Percentiles rank a stretch among this genome's conserved stretches.
Evolutionary conservation across 1,284 basidiomycete species (phyloP).

Genomic region (Ceratobasidium theobromae): DNA sequence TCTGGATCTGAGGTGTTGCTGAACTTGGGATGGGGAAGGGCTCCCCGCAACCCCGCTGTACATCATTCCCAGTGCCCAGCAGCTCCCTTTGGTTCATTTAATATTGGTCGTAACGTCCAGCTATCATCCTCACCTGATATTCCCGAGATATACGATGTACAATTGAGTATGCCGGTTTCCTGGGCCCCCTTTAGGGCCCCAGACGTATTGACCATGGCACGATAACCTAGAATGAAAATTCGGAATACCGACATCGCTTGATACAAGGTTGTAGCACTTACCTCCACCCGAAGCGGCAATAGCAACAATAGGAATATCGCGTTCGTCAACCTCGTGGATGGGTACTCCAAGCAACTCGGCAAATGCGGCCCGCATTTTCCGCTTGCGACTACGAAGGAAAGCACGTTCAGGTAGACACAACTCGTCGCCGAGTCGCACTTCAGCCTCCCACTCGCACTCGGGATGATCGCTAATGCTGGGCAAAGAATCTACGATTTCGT

Average conservation of each 20-base stretch:
- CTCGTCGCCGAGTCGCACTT: constrained; percentile 47
- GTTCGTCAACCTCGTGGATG: constrained; percentile 45
- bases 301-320: constrained; percentile 48
- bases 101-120: neutral
- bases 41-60: constrained; percentile 47
- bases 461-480: constrained; percentile 44
- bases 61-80: constrained; percentile 47
- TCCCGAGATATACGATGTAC: constrained; percentile 45
- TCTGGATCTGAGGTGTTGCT: constrained; percentile 44
- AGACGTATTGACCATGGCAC: constrained; percentile 49
- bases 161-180: constrained; percentile 44
- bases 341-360: constrained; percentile 45
- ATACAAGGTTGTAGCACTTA: constrained; percentile 27
- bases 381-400: constrained; percentile 44
- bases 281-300: constrained; percentile 50
- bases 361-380: constrained; percentile 44
- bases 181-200: constrained; percentile 46
- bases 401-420: constrained; percentile 46
- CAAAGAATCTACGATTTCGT: constrained; percentile 42
- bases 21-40: constrained; percentile 38
- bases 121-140: constrained; percentile 41
- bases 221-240: constrained; percentile 40
- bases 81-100: constrained; percentile 39
- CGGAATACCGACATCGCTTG: neutral
- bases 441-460: constrained; percentile 48